Evolutionary conservation across 75 land plant species (phyloP).

Genomic region (Pseudotsuga menziesii): DNA sequence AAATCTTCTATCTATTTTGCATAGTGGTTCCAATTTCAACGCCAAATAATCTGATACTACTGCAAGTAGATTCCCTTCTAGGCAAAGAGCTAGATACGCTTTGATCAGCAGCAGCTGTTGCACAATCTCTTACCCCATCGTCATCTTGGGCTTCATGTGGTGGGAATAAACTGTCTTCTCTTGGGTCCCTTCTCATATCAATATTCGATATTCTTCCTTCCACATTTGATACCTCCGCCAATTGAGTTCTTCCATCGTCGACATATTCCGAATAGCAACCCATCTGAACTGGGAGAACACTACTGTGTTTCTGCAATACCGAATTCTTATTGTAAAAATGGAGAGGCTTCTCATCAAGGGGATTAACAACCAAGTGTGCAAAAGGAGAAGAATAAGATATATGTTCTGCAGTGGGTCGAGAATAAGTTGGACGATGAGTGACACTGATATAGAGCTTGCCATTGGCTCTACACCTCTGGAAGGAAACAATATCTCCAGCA

Average conservation of each 20-base stretch:
- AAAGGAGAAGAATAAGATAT: neutral
- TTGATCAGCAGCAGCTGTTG: too few species aligned
- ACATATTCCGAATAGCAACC: too few species aligned
- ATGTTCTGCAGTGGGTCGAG: neutral
- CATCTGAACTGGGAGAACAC: neutral
- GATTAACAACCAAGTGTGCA: neutral
- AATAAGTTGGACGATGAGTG: neutral
- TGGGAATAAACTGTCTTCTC: too few species aligned
- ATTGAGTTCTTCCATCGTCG: too few species aligned
- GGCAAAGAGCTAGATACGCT: neutral
- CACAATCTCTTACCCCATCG: too few species aligned
- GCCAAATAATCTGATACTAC: neutral
- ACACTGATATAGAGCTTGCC: neutral
- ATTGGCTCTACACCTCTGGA: constrained; percentile 8
- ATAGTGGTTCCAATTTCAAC: neutral
- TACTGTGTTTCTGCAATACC: neutral
- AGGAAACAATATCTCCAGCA: constrained; percentile 14
- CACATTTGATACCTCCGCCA: too few species aligned
- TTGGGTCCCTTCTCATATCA: too few species aligned
- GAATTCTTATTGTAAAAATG: neutral
- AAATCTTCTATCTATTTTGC: too few species aligned
- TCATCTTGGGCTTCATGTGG: too few species aligned
- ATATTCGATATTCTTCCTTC: too few species aligned
- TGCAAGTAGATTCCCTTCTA: neutral
- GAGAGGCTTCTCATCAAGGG: neutral